These are phyloP conservation scores for Kodamaea plutei DNA, from an alignment of 1,139 yeast species.

Conservation along the genomic window DNA sequence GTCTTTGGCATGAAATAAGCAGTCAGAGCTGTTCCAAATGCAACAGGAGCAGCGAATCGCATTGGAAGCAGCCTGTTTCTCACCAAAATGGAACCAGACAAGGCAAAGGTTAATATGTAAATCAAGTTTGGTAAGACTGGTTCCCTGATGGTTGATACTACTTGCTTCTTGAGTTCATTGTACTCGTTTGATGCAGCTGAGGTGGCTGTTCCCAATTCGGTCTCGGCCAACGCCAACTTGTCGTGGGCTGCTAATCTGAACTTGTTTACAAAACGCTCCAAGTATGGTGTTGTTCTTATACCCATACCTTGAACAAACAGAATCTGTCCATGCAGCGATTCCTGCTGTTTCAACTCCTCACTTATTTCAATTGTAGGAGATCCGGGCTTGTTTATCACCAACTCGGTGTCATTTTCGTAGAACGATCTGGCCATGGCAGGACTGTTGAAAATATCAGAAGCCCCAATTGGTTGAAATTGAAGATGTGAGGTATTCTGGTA, in stretches of 20 bases:
- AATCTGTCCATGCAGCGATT: slow-evolving; percentile 38
- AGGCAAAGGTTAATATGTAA: slow-evolving; percentile 50
- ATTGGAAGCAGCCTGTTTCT: slow-evolving; percentile 44
- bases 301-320: slow-evolving; percentile 51
- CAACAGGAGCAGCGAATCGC: slow-evolving; percentile 48
- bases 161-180: slow-evolving; percentile 21
- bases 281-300: slow-evolving; percentile 43
- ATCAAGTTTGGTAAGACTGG: slow-evolving; percentile 53
- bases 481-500: background rate
- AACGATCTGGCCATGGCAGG: slow-evolving; percentile 33
- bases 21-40: slow-evolving; percentile 43
- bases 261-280: slow-evolving; percentile 39
- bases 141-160: slow-evolving; percentile 28
- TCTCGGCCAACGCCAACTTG: slow-evolving; percentile 32
- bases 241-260: slow-evolving; percentile 35
- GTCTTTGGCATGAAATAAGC: slow-evolving; percentile 38
- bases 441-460: too few relatives aligned
- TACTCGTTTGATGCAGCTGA: slow-evolving; percentile 45
- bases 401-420: slow-evolving; percentile 48
- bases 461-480: slow-evolving; percentile 1
- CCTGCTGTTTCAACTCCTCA: slow-evolving; percentile 32
- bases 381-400: slow-evolving; percentile 46
- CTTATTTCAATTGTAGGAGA: slow-evolving; percentile 31
- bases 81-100: slow-evolving; percentile 53
- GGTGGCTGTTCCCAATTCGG: slow-evolving; percentile 43